Evolutionary conservation across 768 basidiomycete genomes (phyloP), one percentile per base, ranked within the genome.

Genomic region (Pisolithus marmoratus): DNA sequence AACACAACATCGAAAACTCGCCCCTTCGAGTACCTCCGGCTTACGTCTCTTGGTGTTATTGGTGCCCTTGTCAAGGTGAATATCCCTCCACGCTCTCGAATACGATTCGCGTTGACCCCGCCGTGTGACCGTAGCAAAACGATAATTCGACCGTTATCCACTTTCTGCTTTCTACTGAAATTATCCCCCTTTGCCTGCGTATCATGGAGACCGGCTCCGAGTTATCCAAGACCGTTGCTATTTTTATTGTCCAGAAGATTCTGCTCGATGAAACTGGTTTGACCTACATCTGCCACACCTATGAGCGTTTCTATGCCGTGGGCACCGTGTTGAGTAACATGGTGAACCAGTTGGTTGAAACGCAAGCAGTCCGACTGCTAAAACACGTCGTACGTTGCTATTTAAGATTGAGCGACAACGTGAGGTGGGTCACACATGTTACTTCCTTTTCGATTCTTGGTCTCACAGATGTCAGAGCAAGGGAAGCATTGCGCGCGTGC

Each of bases 171-270:
- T 96, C 94, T 4, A 99, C 96, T 49, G 96, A 99, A 76, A 99
- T 99, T 68, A 99, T 99, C 65, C 96, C 96, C 34, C 87, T 99
- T 57, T 99, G 96, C 67, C 83, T 99, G 47, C 87, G 96, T 48
- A 99, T 99, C 69, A 99, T 99, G 96, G 96, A 99, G 70, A 97
- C 96, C 3, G 96, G 96, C 40, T 96, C 94, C 3, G 96, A 99
- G 62, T 82, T 99, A 17, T 93, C 90, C 53, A 99, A 99, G 73
- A 99, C 96, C 1, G 96, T 99, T 42, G 96, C 96, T 40, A 99
- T 99, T 63, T 99, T 99, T 71, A 99, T 99, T 63, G 96, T 99
- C 4, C 96, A 99, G 70, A 99, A 99, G 72, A 91, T 92, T 53
- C 78, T 99, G 15, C 79, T 98, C 49, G 96, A 99, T 68, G 96